Evolutionary conservation across 257 asterid species (phyloP), one percentile per base, ranked within the genome.

Genomic region (Orobanche coerulescens): DNA sequence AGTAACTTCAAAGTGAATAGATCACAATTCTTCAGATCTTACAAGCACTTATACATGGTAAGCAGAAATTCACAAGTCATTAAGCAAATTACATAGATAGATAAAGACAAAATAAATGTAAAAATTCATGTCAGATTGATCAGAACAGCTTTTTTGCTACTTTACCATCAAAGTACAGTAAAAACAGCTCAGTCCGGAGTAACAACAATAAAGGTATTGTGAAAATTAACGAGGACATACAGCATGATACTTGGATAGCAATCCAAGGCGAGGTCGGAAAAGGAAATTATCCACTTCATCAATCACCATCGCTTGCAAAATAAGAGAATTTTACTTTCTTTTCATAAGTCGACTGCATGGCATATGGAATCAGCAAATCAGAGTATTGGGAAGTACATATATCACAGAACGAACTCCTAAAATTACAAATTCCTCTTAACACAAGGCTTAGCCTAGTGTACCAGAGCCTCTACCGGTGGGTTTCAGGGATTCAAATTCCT

Each of bases 221-320:
- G 54, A 62, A 55, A 51, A 16, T 11, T 37, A 7, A 55, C 22
- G 49, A 2, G 26, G 25, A 69, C 96, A 34, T 86, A 93, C 98
- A 58, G 97, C 97, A 44, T 89, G 90, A 71, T 84, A 93, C 73
- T 86, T 84, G 58, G 97, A 84, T 75, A 93, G 84, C 63, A 89
- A 70, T 73, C 82, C 96, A 64, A 93, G 84, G 73, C 76, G 95
- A 67, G 97, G 98, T 49, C 98, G 90, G 59, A 93, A 93, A 24
- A 93, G 94, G 73, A 93, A 89, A 65, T 76, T 89, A 66, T 93
- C 98, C 78, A 93, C 95, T 76, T 93, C 96, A 30, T 89, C 90
- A 57, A 89, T 93, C 71, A 89, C 96, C 69, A 89, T 97, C 23
- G 76, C 82, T 96, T 93, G 94, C 46, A 69, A 74, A 48, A 28